Evolutionary conservation across 306 rosid genomes (phyloP).

Genomic region (Fragaria nilgerrensis): DNA sequence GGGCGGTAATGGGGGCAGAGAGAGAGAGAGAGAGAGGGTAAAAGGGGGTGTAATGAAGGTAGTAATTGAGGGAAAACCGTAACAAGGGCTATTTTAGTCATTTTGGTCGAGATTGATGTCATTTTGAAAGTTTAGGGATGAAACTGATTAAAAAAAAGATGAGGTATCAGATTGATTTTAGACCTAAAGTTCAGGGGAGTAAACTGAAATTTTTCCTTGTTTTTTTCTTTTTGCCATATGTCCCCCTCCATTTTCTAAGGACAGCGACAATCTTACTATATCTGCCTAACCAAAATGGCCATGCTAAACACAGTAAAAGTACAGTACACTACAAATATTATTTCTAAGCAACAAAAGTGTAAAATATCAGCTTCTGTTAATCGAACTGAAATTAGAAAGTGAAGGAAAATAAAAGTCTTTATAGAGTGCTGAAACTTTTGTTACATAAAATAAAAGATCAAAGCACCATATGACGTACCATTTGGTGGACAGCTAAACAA

Average conservation of each 20-base stretch:
- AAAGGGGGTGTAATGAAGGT: too few species aligned
- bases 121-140: too few species aligned
- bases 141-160: too few species aligned
- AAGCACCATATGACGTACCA: background rate
- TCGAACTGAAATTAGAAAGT: background rate
- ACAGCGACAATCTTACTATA: background rate
- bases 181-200: too few species aligned
- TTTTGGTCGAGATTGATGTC: too few species aligned
- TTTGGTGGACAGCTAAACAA: background rate
- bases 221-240: background rate
- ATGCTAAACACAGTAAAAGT: background rate
- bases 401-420: background rate
- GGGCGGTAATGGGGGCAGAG: too few species aligned
- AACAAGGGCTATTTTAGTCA: too few species aligned
- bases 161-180: too few species aligned
- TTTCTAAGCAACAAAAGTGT: background rate
- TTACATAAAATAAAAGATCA: background rate
- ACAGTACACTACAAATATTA: background rate
- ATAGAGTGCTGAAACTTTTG: background rate
- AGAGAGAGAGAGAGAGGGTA: too few species aligned
- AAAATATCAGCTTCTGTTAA: background rate
- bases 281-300: background rate
- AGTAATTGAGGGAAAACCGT: too few species aligned
- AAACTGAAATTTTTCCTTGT: too few species aligned
- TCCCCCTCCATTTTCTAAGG: background rate